Evolutionary conservation across 768 basidiomycete genomes (phyloP).

Genomic region (Tricholoma furcatifolium): DNA sequence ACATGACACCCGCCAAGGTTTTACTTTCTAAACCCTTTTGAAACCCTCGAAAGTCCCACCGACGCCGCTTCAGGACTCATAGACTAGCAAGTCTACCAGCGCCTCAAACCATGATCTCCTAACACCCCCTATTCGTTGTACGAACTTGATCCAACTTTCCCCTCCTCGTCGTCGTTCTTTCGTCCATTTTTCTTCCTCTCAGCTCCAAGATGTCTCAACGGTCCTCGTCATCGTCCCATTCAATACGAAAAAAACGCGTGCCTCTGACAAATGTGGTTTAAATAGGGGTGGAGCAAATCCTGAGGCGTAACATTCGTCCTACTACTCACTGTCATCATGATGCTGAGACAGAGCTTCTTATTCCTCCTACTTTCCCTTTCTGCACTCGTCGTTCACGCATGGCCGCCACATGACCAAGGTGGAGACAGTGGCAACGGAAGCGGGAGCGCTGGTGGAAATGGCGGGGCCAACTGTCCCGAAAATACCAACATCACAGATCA

Average conservation of each 20-base stretch:
- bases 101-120: too few species aligned
- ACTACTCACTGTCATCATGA: conserved; percentile 9
- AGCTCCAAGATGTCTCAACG: conserved; percentile 14
- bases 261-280: conserved; percentile 11
- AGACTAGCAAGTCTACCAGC: too few species aligned
- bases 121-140: conserved; percentile 53
- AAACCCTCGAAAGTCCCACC: too few species aligned
- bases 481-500: conserved; percentile 4
- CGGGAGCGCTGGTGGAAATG: not conserved
- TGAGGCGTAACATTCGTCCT: not conserved
- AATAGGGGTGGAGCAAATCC: conserved; percentile 9
- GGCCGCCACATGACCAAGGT: not conserved
- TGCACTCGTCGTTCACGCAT: not conserved
- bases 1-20: too few species aligned
- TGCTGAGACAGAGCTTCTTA: not conserved
- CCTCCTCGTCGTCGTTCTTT: not conserved
- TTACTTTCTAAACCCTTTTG: too few species aligned
- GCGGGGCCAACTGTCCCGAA: not conserved
- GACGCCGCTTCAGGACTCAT: too few species aligned
- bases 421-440: not conserved
- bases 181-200: not conserved
- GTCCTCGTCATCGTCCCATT: conserved; percentile 1
- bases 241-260: conserved; percentile 1
- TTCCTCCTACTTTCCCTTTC: conserved; percentile 4
- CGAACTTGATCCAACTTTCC: conserved; percentile 22